phyloP scores from a whole-genome alignment of 257 asterid genomes.

The Solanum rostratum region DNA sequence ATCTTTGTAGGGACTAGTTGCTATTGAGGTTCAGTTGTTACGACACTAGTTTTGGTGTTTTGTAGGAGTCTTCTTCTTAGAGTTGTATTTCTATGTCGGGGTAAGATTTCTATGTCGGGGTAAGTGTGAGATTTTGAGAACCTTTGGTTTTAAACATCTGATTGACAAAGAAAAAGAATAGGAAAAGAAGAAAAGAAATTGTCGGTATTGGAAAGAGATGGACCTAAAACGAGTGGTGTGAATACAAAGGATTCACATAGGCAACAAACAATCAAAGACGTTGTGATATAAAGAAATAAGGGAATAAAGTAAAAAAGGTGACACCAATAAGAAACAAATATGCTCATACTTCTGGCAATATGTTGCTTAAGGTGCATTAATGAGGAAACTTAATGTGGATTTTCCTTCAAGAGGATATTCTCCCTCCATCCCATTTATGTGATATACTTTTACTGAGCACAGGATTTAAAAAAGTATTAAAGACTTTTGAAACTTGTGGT shows the following conservation, averaged over 20 bases:
- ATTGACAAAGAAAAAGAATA: background rate
- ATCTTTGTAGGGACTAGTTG: background rate
- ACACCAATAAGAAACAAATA: background rate
- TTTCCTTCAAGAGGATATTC: background rate
- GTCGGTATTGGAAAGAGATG: background rate
- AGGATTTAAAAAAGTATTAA: background rate
- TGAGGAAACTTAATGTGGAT: background rate
- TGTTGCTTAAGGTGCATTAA: background rate
- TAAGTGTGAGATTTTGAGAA: background rate
- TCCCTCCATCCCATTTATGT: background rate
- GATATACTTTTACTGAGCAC: background rate
- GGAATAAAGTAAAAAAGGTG: background rate
- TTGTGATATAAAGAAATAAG: background rate
- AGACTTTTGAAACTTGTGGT: too few species aligned
- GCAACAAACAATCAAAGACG: background rate
- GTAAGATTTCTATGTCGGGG: background rate
- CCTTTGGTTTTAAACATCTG: background rate
- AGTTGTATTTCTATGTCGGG: background rate
- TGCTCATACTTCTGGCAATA: background rate
- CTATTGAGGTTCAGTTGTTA: background rate
- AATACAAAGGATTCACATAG: background rate
- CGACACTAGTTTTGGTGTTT: background rate
- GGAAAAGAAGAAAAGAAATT: background rate
- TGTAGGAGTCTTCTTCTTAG: background rate
- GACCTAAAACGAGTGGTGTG: background rate